phyloP scores from a whole-genome alignment of 768 basidiomycete genomes.

The Suillus paluster region DNA sequence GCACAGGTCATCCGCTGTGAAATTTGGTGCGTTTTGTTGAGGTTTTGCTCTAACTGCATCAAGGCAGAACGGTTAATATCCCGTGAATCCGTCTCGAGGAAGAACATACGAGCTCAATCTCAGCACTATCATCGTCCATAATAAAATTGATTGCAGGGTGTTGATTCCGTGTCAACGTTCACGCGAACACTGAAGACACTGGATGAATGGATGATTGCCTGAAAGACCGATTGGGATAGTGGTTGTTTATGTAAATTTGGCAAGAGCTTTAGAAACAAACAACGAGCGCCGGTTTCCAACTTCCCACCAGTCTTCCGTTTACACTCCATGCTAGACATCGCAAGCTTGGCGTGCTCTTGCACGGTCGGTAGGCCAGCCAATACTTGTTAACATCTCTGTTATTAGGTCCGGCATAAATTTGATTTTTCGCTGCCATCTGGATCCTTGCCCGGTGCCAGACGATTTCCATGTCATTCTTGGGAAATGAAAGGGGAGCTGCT shows the following conservation, averaged over 20 bases:
- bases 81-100: neutral
- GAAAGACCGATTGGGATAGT: no score
- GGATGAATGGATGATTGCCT: neutral
- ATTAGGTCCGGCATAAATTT: no score
- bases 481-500: no score
- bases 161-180: neutral
- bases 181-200: neutral
- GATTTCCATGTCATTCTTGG: no score
- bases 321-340: no score
- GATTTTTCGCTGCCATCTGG: no score
- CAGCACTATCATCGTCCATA: constrained; percentile 70
- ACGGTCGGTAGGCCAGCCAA: neutral
- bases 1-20: constrained; percentile 86
- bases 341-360: neutral
- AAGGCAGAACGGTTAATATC: neutral
- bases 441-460: no score
- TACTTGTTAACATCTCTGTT: no score
- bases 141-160: neutral
- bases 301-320: no score
- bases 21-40: constrained; percentile 84
- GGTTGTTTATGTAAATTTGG: constrained; percentile 4
- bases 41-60: constrained; percentile 79
- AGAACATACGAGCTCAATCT: constrained; percentile 66
- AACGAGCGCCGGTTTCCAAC: neutral
- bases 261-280: neutral